Evolutionary conservation across 139 green algal genomes (phyloP).

Genomic region (Zygnema circumcarinatum): DNA sequence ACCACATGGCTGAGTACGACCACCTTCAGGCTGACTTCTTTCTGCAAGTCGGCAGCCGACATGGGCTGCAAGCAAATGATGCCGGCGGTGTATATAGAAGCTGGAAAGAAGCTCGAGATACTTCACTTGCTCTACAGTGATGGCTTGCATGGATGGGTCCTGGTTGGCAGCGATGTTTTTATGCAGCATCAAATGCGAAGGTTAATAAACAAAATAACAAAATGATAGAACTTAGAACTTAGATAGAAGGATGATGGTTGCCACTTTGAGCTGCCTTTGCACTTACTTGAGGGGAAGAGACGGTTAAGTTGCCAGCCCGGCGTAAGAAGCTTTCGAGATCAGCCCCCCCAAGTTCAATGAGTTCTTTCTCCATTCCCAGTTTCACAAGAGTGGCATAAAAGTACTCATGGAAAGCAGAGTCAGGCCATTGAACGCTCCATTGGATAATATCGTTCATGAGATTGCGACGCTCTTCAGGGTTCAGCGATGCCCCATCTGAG

Average conservation of each 20-base stretch:
- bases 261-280: too few relatives aligned
- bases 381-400: slow-evolving; percentile 43
- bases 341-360: slow-evolving; percentile 25
- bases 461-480: neutral
- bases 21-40: slow-evolving; percentile 45
- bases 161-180: too few relatives aligned
- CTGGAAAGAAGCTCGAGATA: slow-evolving; percentile 44
- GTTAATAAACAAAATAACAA: too few relatives aligned
- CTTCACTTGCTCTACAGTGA: slow-evolving; percentile 24
- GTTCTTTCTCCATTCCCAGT: slow-evolving; percentile 43
- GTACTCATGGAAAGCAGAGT: slow-evolving; percentile 29
- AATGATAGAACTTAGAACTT: too few relatives aligned
- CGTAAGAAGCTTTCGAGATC: slow-evolving; percentile 52
- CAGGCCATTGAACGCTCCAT: slow-evolving; percentile 10
- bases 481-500: neutral
- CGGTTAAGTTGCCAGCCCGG: slow-evolving; percentile 32
- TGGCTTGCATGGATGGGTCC: too few relatives aligned
- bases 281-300: too few relatives aligned
- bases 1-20: neutral
- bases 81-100: slow-evolving; percentile 38
- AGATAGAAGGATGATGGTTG: too few relatives aligned
- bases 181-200: too few relatives aligned
- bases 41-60: slow-evolving; percentile 43
- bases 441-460: slow-evolving; percentile 21
- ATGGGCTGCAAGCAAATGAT: slow-evolving; percentile 48